Percentiles rank a stretch among this genome's conserved stretches.
Evolutionary conservation across 805 yeast species (phyloP).

Genomic region (Lachancea waltii): DNA sequence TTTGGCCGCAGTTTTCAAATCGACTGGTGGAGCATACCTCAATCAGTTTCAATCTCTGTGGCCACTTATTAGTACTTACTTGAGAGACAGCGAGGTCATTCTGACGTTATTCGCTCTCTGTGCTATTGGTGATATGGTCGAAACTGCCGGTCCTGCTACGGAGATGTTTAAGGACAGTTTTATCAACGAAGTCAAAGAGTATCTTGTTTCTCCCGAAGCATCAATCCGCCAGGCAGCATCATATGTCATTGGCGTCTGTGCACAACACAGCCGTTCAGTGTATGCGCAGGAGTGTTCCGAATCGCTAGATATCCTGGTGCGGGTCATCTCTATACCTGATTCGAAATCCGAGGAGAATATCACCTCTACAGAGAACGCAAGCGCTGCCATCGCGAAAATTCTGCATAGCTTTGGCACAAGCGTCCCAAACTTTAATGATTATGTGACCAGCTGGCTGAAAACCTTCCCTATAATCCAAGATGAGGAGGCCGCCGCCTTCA

Average conservation of each 20-base stretch:
- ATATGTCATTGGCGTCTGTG: constrained; percentile 77
- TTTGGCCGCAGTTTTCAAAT: constrained; percentile 62
- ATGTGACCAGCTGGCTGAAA: constrained; percentile 70
- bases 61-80: constrained; percentile 52
- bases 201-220: constrained; percentile 59
- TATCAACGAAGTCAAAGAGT: constrained; percentile 55
- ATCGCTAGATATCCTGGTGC: constrained; percentile 68
- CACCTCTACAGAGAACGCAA: constrained; percentile 80
- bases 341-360: constrained; percentile 80
- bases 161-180: constrained; percentile 59
- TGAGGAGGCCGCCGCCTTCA: constrained; percentile 80
- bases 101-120: constrained; percentile 73
- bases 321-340: constrained; percentile 68
- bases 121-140: constrained; percentile 72
- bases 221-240: constrained; percentile 83
- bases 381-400: constrained; percentile 78
- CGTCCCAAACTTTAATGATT: constrained; percentile 55
- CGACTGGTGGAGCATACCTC: constrained; percentile 50
- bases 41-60: constrained; percentile 58
- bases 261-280: constrained; percentile 64
- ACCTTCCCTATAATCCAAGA: constrained; percentile 79
- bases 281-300: constrained; percentile 60
- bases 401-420: constrained; percentile 54
- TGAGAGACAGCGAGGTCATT: constrained; percentile 62
- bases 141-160: constrained; percentile 67